phyloP scores from a whole-genome alignment of 495 filamentous ascomycete species.

The Penicillium desertorum region DNA sequence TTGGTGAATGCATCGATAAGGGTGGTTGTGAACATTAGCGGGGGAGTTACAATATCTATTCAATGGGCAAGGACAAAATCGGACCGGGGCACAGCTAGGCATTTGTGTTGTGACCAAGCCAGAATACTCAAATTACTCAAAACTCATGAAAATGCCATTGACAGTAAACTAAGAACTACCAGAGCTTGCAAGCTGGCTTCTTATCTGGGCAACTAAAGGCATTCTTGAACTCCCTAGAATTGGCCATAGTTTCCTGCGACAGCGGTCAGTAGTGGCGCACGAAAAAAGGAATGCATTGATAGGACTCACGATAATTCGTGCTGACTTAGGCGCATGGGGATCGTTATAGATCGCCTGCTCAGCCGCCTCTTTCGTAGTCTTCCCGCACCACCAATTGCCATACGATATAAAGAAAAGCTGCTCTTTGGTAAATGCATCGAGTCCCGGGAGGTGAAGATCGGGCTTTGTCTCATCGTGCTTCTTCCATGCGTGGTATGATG shows the following conservation, averaged over 20 bases:
- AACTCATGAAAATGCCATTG: background rate
- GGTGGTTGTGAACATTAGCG: background rate
- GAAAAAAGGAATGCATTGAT: background rate
- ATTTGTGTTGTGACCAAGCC: background rate
- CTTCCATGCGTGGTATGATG: conserved; percentile 68
- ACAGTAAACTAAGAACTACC: conserved; percentile 40
- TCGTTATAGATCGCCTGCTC: conserved; percentile 59
- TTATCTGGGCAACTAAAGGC: conserved; percentile 63
- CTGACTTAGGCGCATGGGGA: conserved; percentile 62
- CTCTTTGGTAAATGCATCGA: conserved; percentile 64
- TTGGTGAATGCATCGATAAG: background rate
- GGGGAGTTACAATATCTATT: background rate
- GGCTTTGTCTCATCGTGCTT: conserved; percentile 51
- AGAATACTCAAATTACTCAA: background rate
- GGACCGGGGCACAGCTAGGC: background rate
- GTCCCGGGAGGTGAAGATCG: conserved; percentile 60
- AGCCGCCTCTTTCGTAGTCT: conserved; percentile 56
- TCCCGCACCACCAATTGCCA: conserved; percentile 68
- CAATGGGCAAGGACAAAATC: background rate
- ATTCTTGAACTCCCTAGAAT: conserved; percentile 66
- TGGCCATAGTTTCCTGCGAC: conserved; percentile 58
- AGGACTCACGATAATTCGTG: conserved; percentile 55
- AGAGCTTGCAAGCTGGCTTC: conserved; percentile 68
- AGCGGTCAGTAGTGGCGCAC: conserved; percentile 16
- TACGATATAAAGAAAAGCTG: conserved; percentile 74